phyloP scores from a whole-genome alignment of 352 stramenopile species.

The Globisporangium canariense region DNA sequence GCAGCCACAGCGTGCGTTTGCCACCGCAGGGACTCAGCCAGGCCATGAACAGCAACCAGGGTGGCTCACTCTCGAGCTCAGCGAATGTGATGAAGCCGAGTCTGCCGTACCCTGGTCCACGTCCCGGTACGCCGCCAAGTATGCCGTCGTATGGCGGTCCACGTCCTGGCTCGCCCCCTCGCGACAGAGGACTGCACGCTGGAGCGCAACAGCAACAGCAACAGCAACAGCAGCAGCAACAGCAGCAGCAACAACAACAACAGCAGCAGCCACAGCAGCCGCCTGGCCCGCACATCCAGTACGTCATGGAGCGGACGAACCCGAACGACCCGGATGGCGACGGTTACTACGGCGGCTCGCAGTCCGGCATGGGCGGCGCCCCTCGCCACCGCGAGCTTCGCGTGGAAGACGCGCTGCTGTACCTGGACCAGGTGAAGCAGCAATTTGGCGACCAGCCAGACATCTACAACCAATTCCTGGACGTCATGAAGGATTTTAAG shows the following conservation, averaged over 20 bases:
- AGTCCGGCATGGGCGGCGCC: slow-evolving; percentile 26
- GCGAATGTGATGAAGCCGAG: slow-evolving; percentile 29
- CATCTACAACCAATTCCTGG: slow-evolving; percentile 99
- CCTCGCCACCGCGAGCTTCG: slow-evolving; percentile 73
- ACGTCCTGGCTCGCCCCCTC: slow-evolving; percentile 30
- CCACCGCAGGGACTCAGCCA: slow-evolving; percentile 46
- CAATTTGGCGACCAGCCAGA: slow-evolving; percentile 98
- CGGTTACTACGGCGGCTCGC: slow-evolving; percentile 29
- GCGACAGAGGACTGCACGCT: slow-evolving; percentile 18
- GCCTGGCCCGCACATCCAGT: slow-evolving; percentile 31
- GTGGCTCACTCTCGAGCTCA: slow-evolving; percentile 4
- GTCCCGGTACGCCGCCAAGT: slow-evolving; percentile 16
- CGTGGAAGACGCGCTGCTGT: slow-evolving; percentile 99
- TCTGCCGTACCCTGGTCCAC: slow-evolving; percentile 25
- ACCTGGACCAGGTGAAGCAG: slow-evolving; percentile 99
- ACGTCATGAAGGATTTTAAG: slow-evolving; percentile 99
- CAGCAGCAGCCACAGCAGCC: slow-evolving; percentile 32
- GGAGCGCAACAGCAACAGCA: slow-evolving; percentile 31
- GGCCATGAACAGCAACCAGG: slow-evolving; percentile 26
- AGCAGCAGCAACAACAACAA: slow-evolving; percentile 37
- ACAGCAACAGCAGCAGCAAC: slow-evolving; percentile 19
- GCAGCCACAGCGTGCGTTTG: slow-evolving; percentile 57
- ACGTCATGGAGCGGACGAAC: slow-evolving; percentile 56
- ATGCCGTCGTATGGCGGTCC: not conserved
- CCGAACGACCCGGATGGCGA: slow-evolving; percentile 24